phyloP scores from a whole-genome alignment of 202 grass and related monocot genomes.

The Zoysia matrella region DNA sequence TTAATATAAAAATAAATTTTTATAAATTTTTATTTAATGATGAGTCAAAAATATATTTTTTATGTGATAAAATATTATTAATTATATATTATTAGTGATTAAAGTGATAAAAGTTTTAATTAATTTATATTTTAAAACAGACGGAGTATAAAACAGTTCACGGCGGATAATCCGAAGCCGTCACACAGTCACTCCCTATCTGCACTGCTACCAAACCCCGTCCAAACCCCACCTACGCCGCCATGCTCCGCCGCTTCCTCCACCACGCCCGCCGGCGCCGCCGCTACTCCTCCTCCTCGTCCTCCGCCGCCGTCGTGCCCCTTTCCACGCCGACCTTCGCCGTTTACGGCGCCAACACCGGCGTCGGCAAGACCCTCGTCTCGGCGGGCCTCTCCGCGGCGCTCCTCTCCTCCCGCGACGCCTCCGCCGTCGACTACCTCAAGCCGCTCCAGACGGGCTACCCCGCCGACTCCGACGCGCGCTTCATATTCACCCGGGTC shows the following conservation, averaged over 20 bases:
- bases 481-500: slow-evolving; percentile 64
- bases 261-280: slow-evolving; percentile 27
- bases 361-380: slow-evolving; percentile 89
- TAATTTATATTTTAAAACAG: no score
- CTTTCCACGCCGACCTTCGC: slow-evolving; percentile 66
- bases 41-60: no score
- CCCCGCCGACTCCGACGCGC: slow-evolving; percentile 79
- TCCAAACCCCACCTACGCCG: slow-evolving; percentile 31
- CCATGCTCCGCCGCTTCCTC: slow-evolving; percentile 42
- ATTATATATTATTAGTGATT: no score
- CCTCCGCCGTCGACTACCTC: slow-evolving; percentile 62
- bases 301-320: slow-evolving; percentile 32
- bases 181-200: neutral
- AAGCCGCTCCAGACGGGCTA: slow-evolving; percentile 93
- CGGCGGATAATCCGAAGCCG: neutral
- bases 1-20: no score
- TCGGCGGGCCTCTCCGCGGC: slow-evolving; percentile 76
- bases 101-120: no score
- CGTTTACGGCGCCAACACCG: slow-evolving; percentile 86
- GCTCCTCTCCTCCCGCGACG: slow-evolving; percentile 45
- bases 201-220: neutral
- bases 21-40: no score
- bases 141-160: neutral
- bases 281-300: slow-evolving; percentile 11
- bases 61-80: no score